These are phyloP conservation scores for Ramaria sp. DNA, from an alignment of 768 basidiomycete genomes.

Conservation along the genomic window DNA sequence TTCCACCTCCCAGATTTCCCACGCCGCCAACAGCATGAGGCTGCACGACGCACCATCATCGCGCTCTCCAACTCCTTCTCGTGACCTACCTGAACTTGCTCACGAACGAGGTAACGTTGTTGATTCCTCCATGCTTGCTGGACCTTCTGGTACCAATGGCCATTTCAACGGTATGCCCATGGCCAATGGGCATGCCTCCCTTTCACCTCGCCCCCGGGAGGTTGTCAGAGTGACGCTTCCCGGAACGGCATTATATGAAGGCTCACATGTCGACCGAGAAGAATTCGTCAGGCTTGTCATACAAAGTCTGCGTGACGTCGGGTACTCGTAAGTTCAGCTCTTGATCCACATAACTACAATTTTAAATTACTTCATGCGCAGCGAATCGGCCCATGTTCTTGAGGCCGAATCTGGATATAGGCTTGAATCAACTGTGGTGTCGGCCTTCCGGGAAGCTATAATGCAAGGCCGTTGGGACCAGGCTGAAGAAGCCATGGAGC, in stretches of 20 bases:
- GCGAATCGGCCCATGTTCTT: conserved; percentile 79
- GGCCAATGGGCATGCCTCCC: conserved; percentile 19
- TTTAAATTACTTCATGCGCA: conserved; percentile 20
- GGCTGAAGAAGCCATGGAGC: conserved; percentile 58
- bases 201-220: conserved; percentile 15
- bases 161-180: conserved; percentile 7
- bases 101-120: neutral
- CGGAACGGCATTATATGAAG: conserved; percentile 68
- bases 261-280: conserved; percentile 69
- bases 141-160: conserved; percentile 32
- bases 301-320: conserved; percentile 84
- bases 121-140: conserved; percentile 29
- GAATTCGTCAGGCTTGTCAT: conserved; percentile 85
- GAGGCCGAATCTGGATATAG: conserved; percentile 90
- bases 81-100: conserved; percentile 18
- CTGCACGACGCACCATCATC: conserved; percentile 34
- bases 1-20: conserved; percentile 15
- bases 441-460: conserved; percentile 71
- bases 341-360: neutral
- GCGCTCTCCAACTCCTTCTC: conserved; percentile 30
- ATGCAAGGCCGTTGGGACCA: conserved; percentile 72
- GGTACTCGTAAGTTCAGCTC: conserved; percentile 37
- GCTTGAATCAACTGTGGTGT: conserved; percentile 68
- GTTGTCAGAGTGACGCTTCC: conserved; percentile 57
- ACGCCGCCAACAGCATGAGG: conserved; percentile 34